Percentiles rank a stretch among this genome's conserved stretches.
These are phyloP conservation scores for Cercospora brassicicola DNA, from an alignment of 2,329 filamentous ascomycete species.

Conservation along the genomic window DNA sequence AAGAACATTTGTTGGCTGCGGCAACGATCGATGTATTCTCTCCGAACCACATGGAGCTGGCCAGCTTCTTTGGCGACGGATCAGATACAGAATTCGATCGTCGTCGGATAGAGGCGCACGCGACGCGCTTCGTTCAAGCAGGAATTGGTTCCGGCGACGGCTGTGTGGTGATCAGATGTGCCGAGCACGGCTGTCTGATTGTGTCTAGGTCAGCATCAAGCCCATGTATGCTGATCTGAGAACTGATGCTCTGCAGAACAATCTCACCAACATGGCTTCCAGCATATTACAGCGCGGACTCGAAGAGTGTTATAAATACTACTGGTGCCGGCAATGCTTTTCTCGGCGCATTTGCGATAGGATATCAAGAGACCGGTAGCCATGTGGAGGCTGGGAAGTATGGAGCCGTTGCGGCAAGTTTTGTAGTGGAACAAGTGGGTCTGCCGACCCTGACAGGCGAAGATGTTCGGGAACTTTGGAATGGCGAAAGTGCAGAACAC, in stretches of 20 bases:
- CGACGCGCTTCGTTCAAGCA: constrained; percentile 22
- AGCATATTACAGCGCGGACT: constrained; percentile 21
- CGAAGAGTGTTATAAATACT: constrained; percentile 28
- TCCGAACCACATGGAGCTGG: constrained; percentile 35
- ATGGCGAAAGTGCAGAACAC: constrained; percentile 44
- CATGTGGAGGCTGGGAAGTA: constrained; percentile 28
- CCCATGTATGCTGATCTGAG: background rate
- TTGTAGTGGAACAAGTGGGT: constrained; percentile 32
- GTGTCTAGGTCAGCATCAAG: constrained; percentile 1
- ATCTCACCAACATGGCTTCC: constrained; percentile 25
- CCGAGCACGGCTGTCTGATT: constrained; percentile 33
- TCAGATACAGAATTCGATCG: constrained; percentile 16
- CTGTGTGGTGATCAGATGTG: constrained; percentile 29
- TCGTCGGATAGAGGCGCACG: constrained; percentile 24
- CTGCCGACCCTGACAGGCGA: constrained; percentile 43
- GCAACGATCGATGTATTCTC: constrained; percentile 33
- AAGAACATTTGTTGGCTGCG: constrained; percentile 22
- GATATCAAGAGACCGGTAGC: constrained; percentile 24
- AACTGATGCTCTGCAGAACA: background rate
- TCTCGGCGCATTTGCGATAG: constrained; percentile 31
- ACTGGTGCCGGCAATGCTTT: constrained; percentile 37
- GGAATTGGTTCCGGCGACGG: constrained; percentile 21
- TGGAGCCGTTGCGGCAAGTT: constrained; percentile 33
- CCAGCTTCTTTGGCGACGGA: constrained; percentile 26
- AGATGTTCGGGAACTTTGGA: constrained; percentile 48